A percentile compares a stretch with the other conserved stretches of the same genome.
Evolutionary conservation across 2,329 filamentous ascomycete species (phyloP).

Genomic region (Botrytis fabae): DNA sequence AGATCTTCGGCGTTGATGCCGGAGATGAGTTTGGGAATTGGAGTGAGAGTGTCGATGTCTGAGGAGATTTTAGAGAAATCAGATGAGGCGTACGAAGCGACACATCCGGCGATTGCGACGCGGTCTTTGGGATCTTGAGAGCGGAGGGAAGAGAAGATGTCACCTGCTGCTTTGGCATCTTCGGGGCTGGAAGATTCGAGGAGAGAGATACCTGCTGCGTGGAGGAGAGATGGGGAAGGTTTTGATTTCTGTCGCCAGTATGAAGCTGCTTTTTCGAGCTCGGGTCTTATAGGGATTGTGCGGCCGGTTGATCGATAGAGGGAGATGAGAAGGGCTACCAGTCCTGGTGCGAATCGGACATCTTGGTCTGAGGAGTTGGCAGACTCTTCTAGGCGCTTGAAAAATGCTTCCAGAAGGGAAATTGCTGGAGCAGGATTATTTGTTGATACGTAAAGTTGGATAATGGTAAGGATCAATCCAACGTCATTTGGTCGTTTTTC

Average conservation of each 20-base stretch:
- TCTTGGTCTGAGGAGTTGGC: constrained; percentile 58
- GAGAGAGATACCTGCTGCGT: constrained; percentile 79
- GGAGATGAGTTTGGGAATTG: constrained; percentile 60
- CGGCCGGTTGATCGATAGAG: constrained; percentile 78
- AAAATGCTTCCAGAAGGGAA: constrained; percentile 71
- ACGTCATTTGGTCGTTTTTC: constrained; percentile 77
- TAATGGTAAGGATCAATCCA: constrained; percentile 74
- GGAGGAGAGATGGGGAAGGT: constrained; percentile 65
- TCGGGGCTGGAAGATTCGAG: constrained; percentile 70
- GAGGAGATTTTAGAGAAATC: constrained; percentile 57
- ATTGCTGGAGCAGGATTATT: constrained; percentile 74
- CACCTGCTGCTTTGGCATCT: constrained; percentile 68
- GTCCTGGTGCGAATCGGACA: constrained; percentile 77
- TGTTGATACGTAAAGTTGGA: constrained; percentile 76
- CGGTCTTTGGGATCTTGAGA: constrained; percentile 65
- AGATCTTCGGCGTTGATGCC: constrained; percentile 63
- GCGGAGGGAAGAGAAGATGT: constrained; percentile 76
- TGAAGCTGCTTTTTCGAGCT: constrained; percentile 75
- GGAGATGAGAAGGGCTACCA: constrained; percentile 77
- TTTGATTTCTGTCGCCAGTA: constrained; percentile 73
- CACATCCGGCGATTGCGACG: constrained; percentile 75
- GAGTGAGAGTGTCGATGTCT: constrained; percentile 58
- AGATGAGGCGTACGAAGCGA: constrained; percentile 73
- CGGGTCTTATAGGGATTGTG: constrained; percentile 66
- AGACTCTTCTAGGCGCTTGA: constrained; percentile 68